phyloP scores from a whole-genome alignment of 1,139 yeast genomes.

The Taphrina wiesneri region DNA sequence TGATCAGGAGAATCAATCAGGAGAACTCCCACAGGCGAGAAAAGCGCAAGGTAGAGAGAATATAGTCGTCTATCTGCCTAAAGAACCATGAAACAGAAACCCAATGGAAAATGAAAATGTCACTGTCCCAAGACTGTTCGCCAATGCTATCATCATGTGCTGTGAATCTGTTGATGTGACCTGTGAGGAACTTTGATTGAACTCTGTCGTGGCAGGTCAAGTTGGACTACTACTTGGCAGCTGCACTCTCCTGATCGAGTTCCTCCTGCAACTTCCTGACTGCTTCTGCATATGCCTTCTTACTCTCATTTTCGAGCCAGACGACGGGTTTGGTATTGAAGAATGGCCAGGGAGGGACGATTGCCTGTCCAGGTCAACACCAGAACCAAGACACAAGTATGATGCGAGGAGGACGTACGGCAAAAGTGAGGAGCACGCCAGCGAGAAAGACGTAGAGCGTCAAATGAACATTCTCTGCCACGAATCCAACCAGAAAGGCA shows the following conservation, averaged over 20 bases:
- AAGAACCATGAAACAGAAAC: too few species aligned
- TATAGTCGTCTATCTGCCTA: too few species aligned
- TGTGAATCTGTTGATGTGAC: too few species aligned
- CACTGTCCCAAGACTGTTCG: too few species aligned
- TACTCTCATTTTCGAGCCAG: conserved; percentile 25
- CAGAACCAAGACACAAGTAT: too few species aligned
- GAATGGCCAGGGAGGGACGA: conserved; percentile 36
- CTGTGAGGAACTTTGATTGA: too few species aligned
- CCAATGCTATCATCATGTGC: too few species aligned
- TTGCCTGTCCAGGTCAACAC: conserved; percentile 16
- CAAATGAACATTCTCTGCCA: conserved; percentile 10
- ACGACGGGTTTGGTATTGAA: conserved; percentile 12
- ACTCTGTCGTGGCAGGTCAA: too few species aligned
- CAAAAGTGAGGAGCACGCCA: conserved; percentile 15
- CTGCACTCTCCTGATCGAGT: conserved; percentile 2
- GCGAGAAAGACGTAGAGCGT: conserved; percentile 16
- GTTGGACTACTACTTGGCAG: not conserved
- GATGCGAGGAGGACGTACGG: not conserved
- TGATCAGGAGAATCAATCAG: too few species aligned
- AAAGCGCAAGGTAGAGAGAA: too few species aligned
- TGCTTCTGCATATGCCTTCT: conserved; percentile 26
- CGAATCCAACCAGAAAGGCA: conserved; percentile 20
- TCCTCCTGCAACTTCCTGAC: conserved; percentile 29
- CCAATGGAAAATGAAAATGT: too few species aligned
- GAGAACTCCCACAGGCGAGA: too few species aligned